These are phyloP conservation scores for Zoysia pacifica DNA, from an alignment of 176 grass and related monocot genomes.

Conservation along the genomic window DNA sequence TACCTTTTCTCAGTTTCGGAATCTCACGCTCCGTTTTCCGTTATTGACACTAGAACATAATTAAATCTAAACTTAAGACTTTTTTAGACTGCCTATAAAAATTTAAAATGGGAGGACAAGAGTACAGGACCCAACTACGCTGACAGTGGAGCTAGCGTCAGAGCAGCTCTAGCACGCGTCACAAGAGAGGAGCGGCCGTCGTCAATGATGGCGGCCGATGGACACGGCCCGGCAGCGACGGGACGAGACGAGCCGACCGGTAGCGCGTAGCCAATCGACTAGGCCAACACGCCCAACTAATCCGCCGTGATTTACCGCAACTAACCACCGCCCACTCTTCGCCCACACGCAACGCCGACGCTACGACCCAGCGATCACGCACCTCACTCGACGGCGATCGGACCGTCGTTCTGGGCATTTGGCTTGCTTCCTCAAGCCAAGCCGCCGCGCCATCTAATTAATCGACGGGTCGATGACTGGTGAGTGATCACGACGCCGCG, in stretches of 20 bases:
- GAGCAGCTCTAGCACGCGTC: neutral
- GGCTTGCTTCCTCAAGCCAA: neutral
- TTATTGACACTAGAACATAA: no score
- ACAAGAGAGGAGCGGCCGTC: conserved; percentile 11
- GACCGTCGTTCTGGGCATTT: neutral
- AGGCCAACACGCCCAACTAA: neutral
- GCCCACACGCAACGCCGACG: conserved; percentile 24
- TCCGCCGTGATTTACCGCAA: conserved; percentile 28
- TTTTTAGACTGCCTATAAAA: no score
- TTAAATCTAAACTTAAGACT: no score
- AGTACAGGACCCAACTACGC: no score
- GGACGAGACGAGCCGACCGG: neutral
- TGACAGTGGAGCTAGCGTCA: neutral
- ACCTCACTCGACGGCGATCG: neutral
- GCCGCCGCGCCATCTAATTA: neutral
- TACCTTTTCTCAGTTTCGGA: neutral
- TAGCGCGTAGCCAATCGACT: neutral
- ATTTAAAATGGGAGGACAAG: no score
- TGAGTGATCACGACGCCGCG: neutral
- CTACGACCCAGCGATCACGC: neutral
- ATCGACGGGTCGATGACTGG: neutral
- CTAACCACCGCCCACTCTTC: conserved; percentile 23
- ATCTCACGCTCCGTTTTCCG: neutral
- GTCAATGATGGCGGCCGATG: conserved; percentile 7
- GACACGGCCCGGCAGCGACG: neutral